Evolutionary conservation across 2,329 filamentous ascomycete genomes (phyloP).

Genomic region (Pyrenophora teres): DNA sequence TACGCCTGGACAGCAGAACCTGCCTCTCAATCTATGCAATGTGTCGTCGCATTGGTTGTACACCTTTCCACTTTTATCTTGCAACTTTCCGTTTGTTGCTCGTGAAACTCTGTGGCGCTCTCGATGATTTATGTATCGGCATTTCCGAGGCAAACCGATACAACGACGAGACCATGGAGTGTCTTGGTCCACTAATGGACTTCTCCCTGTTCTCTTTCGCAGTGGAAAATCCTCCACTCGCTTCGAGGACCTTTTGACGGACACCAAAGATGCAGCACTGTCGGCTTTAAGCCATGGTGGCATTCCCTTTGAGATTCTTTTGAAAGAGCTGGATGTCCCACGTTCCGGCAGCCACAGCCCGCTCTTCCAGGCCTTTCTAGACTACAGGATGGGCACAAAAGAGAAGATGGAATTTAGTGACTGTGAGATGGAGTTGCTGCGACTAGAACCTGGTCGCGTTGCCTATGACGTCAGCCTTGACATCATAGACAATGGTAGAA

Average conservation of each 20-base stretch:
- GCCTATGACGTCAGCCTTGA: no score
- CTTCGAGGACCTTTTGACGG: no score
- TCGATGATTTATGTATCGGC: conserved; percentile 53
- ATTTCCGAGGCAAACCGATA: conserved; percentile 53
- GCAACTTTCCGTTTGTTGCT: conserved; percentile 42
- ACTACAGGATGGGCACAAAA: conserved; percentile 51
- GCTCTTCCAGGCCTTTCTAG: conserved; percentile 57
- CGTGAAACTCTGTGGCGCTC: conserved; percentile 26
- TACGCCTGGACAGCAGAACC: neutral
- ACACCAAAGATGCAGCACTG: no score
- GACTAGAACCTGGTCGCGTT: no score
- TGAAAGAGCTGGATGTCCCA: conserved; percentile 51
- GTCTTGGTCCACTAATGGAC: no score
- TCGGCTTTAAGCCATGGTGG: no score
- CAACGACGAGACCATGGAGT: no score
- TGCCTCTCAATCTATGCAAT: neutral
- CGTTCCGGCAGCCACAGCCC: conserved; percentile 51
- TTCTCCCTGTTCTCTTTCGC: no score
- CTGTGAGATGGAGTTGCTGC: conserved; percentile 33
- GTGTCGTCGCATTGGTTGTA: neutral
- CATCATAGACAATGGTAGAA: no score
- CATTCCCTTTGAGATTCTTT: conserved; percentile 58
- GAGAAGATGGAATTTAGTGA: conserved; percentile 45
- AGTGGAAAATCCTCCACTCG: no score
- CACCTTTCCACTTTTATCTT: conserved; percentile 37